phyloP scores from a whole-genome alignment of 805 yeast species.

The Wickerhamiella slavikovae region DNA sequence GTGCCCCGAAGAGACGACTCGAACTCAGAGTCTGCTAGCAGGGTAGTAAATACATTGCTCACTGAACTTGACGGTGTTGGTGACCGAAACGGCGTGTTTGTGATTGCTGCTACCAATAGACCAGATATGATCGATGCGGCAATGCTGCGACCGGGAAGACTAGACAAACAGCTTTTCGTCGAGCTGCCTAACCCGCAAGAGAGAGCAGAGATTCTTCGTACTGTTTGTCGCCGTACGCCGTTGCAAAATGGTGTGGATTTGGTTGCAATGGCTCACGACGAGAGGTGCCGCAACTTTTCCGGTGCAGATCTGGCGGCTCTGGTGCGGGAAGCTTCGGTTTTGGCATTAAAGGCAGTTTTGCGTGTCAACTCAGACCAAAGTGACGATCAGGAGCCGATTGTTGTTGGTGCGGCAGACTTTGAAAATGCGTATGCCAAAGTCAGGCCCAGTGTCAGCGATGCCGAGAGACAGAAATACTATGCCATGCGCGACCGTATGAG shows the following conservation, averaged over 20 bases:
- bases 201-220: slow-evolving; percentile 59
- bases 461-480: slow-evolving; percentile 61
- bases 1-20: slow-evolving; percentile 88
- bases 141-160: slow-evolving; percentile 90
- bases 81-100: slow-evolving; percentile 82
- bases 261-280: slow-evolving; percentile 42
- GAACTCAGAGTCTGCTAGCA: slow-evolving; percentile 68
- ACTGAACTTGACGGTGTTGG: slow-evolving; percentile 91
- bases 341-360: slow-evolving; percentile 40
- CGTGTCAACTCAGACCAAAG: slow-evolving; percentile 5
- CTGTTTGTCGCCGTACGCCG: slow-evolving; percentile 63
- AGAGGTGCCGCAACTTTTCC: slow-evolving; percentile 69
- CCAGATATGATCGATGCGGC: slow-evolving; percentile 98
- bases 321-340: slow-evolving; percentile 84
- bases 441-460: slow-evolving; percentile 78
- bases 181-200: slow-evolving; percentile 71
- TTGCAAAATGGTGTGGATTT: slow-evolving; percentile 42
- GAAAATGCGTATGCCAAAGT: slow-evolving; percentile 48
- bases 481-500: slow-evolving; percentile 43
- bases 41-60: slow-evolving; percentile 85
- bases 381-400: slow-evolving; percentile 16
- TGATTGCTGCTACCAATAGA: slow-evolving; percentile 89
- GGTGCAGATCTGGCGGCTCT: slow-evolving; percentile 93
- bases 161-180: slow-evolving; percentile 80
- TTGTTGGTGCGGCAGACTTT: slow-evolving; percentile 50